phyloP scores from a whole-genome alignment of 768 basidiomycete genomes.

The Podaxis rugospora region DNA sequence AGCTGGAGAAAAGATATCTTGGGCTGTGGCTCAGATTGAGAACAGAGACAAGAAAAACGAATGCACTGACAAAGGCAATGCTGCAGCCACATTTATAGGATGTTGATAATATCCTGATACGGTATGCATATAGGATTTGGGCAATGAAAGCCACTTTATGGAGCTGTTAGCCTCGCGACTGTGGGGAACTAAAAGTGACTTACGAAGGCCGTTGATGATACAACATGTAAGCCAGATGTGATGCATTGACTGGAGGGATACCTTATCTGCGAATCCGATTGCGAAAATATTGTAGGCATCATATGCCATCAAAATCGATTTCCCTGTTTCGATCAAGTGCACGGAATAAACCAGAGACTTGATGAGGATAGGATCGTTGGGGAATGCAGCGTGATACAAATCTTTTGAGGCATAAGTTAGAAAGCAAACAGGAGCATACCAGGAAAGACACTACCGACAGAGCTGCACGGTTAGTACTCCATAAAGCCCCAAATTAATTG shows the following conservation, averaged over 20 bases:
- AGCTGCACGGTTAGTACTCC: not conserved
- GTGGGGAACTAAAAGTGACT: not conserved
- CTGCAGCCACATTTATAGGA: not conserved
- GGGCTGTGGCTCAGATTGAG: not conserved
- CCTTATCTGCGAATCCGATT: not conserved
- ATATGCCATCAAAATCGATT: not conserved
- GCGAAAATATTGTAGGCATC: not conserved
- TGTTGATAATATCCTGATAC: conserved; percentile 21
- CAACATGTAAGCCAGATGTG: not conserved
- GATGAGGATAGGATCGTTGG: not conserved
- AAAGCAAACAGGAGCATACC: not conserved
- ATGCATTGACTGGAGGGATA: not conserved
- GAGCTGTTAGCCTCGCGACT: not conserved
- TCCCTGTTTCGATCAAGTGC: not conserved
- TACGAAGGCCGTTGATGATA: not conserved
- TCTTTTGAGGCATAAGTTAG: not conserved
- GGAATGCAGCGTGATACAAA: conserved; percentile 9
- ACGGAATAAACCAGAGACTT: conserved; percentile 7
- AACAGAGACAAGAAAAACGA: not conserved
- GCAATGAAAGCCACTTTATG: conserved; percentile 21
- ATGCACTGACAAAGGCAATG: not conserved
- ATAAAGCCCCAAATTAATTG: not conserved
- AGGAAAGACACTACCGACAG: not conserved
- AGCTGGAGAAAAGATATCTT: not conserved
- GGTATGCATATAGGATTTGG: conserved; percentile 24